These are phyloP conservation scores for Poa annua DNA, from an alignment of 176 grass and related monocot genomes.

Conservation along the genomic window DNA sequence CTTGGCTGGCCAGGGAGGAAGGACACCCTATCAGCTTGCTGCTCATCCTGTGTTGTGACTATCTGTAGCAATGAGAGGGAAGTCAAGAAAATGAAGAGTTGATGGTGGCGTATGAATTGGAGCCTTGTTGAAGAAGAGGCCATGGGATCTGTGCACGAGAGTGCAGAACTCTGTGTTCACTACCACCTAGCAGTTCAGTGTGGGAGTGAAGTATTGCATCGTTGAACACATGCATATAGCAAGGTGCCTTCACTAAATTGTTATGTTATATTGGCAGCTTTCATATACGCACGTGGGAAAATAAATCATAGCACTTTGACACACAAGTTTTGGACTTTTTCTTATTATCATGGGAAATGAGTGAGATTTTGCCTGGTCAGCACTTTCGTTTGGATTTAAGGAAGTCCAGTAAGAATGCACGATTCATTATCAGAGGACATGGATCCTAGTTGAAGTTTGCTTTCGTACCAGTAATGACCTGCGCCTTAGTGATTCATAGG, in stretches of 20 bases:
- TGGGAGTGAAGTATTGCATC: neutral
- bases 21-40: slow-evolving; percentile 51
- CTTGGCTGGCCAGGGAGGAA: slow-evolving; percentile 55
- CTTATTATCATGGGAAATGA: neutral
- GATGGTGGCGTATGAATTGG: slow-evolving; percentile 10
- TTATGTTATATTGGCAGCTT: neutral
- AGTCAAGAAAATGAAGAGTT: slow-evolving; percentile 28
- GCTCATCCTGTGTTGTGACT: neutral
- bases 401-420: neutral
- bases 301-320: neutral
- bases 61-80: slow-evolving; percentile 26
- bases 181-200: neutral
- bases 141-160: slow-evolving; percentile 34
- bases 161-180: slow-evolving; percentile 19
- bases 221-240: slow-evolving; percentile 36
- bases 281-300: slow-evolving; percentile 16
- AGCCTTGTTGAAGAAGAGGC: slow-evolving; percentile 25
- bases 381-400: neutral
- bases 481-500: neutral
- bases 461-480: neutral
- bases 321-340: neutral
- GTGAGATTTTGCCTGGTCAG: slow-evolving; percentile 18
- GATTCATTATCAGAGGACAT: neutral
- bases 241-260: neutral
- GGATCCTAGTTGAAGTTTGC: neutral